Percentiles rank a stretch among this genome's conserved stretches.
Evolutionary conservation across 2,329 filamentous ascomycete genomes (phyloP).

Genomic region (Paraphaeosphaeria sporulosa): DNA sequence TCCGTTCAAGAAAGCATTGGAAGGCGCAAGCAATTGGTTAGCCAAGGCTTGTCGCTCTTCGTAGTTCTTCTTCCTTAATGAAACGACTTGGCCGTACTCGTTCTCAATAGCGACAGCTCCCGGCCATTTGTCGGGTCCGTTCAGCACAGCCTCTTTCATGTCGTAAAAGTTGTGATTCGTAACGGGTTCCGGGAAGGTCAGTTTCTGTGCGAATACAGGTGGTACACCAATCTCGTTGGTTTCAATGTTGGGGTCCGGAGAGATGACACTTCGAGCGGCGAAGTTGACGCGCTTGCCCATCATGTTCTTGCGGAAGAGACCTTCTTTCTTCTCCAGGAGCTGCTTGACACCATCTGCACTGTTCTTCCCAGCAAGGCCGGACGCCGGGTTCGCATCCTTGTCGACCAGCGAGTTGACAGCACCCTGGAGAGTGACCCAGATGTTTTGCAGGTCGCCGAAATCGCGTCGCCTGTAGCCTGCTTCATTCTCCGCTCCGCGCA

Average conservation of each 20-base stretch:
- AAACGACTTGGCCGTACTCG: slow-evolving; percentile 90
- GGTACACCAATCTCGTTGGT: slow-evolving; percentile 99
- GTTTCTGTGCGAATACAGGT: slow-evolving; percentile 94
- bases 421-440: slow-evolving; percentile 86
- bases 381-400: slow-evolving; percentile 82
- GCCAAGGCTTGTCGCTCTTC: slow-evolving; percentile 90
- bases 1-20: slow-evolving; percentile 75
- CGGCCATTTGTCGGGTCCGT: slow-evolving; percentile 92
- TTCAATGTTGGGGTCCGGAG: slow-evolving; percentile 97
- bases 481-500: slow-evolving; percentile 58
- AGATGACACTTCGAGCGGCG: slow-evolving; percentile 96
- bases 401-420: slow-evolving; percentile 93
- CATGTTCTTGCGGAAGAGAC: slow-evolving; percentile 98
- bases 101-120: slow-evolving; percentile 95
- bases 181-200: slow-evolving; percentile 96
- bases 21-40: slow-evolving; percentile 89
- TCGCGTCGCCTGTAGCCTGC: slow-evolving; percentile 60
- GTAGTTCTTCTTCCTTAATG: slow-evolving; percentile 82
- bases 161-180: slow-evolving; percentile 97
- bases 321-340: slow-evolving; percentile 97
- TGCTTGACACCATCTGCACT: slow-evolving; percentile 97
- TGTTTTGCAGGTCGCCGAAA: slow-evolving; percentile 79
- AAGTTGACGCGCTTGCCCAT: slow-evolving; percentile 99
- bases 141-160: slow-evolving; percentile 94
- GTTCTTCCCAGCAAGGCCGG: slow-evolving; percentile 77